These are phyloP conservation scores for Eragrostis nindensis DNA, from an alignment of 176 grass and related monocot genomes.

Conservation along the genomic window DNA sequence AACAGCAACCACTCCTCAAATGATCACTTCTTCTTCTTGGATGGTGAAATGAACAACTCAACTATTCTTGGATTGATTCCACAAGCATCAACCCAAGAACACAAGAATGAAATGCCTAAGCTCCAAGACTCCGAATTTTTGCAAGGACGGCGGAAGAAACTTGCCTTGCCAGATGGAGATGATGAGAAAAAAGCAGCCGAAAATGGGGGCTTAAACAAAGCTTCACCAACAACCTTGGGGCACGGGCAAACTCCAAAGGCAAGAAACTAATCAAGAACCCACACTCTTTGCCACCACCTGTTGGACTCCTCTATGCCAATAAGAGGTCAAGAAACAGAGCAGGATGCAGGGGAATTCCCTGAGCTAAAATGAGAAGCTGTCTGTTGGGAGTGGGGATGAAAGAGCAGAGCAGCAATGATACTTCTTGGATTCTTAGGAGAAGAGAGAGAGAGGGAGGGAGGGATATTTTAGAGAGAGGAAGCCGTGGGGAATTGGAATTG, in stretches of 20 bases:
- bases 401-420: constrained; percentile 31
- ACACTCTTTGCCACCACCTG: constrained; percentile 13
- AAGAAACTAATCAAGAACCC: constrained; percentile 13
- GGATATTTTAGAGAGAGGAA: neutral
- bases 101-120: constrained; percentile 21
- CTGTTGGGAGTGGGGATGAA: constrained; percentile 33
- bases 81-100: constrained; percentile 34
- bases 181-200: neutral
- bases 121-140: neutral
- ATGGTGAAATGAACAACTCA: constrained; percentile 8
- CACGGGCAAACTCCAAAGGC: constrained; percentile 30
- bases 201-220: constrained; percentile 25
- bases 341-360: constrained; percentile 26
- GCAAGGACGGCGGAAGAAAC: too few species aligned
- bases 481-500: constrained; percentile 21
- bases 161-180: constrained; percentile 6
- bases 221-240: constrained; percentile 21
- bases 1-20: neutral
- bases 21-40: constrained; percentile 3
- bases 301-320: constrained; percentile 34
- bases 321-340: constrained; percentile 43
- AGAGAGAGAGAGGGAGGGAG: neutral
- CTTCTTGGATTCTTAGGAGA: neutral
- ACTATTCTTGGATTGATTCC: constrained; percentile 15
- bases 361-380: constrained; percentile 8